Evolutionary conservation across 2,329 filamentous ascomycete genomes (phyloP), one percentile per base, ranked within the genome.

Genomic region (Trichoderma koningii): DNA sequence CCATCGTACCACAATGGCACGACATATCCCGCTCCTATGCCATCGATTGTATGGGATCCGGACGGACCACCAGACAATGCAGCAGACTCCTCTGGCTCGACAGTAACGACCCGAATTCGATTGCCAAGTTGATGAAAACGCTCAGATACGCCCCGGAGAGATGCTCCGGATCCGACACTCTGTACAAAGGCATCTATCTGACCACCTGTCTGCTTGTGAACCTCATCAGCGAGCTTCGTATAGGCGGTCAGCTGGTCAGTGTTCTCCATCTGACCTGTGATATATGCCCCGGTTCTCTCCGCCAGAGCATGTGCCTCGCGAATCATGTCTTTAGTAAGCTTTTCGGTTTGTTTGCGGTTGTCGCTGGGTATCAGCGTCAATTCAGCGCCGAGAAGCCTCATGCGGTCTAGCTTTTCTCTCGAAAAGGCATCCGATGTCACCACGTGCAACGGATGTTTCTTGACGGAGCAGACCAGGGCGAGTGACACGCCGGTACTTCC

Each of bases 251-350:
- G 51, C 1, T 63, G 61, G n/a, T 56, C 51, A 3, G 9, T 50
- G 15, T 63, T 63, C 0, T 63, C 42, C 42, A 63, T 56, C 42
- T 63, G 51, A 19, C 51, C 52, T 9, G 61, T 63, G 5, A 63
- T 56, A 28, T 42, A 63, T 10, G 51, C 61, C 38, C 61, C 61
- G 2, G 30, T 56, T 10, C 23, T 50, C 26, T 28, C 44, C 23
- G 51, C 61, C 28, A 63, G 19, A 12, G 21, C 44, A 42, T 50
- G 26, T 10, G 61, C 61, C 30, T 63, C 61, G 4, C 45, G 51
- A 12, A 63, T 63, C 61, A 63, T 63, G 14, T 63, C 51, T 45
- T 55, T 56, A 15, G 61, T 63, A 6, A 63, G 51, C 61, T 63
- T 63, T 38, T 63, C 51, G 9, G 61, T 63, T 63, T 63, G 61